Percentiles rank a stretch among this genome's conserved stretches.
These are phyloP conservation scores for Wallacemonas collosoma DNA, from an alignment of 208 protist genomes.

Conservation along the genomic window DNA sequence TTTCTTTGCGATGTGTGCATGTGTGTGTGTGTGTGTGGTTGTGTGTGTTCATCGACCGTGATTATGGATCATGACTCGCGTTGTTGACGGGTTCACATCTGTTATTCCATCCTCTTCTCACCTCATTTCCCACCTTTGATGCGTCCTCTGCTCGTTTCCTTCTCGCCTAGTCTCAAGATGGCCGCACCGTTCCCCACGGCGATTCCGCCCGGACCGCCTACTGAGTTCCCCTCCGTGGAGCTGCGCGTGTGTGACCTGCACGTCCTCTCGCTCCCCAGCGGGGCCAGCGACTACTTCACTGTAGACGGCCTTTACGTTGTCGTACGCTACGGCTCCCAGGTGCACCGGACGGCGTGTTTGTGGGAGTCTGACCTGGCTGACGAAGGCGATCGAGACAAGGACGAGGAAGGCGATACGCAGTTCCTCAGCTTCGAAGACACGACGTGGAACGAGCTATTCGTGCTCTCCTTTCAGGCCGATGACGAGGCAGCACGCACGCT, in stretches of 20 bases:
- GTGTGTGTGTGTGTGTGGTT: no score
- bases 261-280: conserved; percentile 28
- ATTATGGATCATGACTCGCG: no score
- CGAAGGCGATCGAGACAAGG: conserved; percentile 1
- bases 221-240: conserved; percentile 9
- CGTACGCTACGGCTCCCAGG: conserved; percentile 41
- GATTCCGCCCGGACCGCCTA: background rate
- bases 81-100: no score
- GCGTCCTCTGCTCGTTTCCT: background rate
- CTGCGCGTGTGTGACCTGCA: conserved; percentile 52
- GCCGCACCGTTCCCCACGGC: background rate
- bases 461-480: conserved; percentile 23
- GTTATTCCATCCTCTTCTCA: no score
- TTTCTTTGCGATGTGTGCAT: no score
- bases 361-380: conserved; percentile 13
- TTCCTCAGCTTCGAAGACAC: conserved; percentile 9
- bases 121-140: background rate
- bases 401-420: conserved; percentile 1
- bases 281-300: conserved; percentile 33
- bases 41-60: no score
- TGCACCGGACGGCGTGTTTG: conserved; percentile 47
- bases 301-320: conserved; percentile 66
- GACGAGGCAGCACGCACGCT: background rate
- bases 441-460: conserved; percentile 60
- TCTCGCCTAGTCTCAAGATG: background rate